A percentile compares a stretch with the other conserved stretches of the same genome.
Evolutionary conservation across 768 basidiomycete species (phyloP).

Genomic region (Lenzites betulinus): DNA sequence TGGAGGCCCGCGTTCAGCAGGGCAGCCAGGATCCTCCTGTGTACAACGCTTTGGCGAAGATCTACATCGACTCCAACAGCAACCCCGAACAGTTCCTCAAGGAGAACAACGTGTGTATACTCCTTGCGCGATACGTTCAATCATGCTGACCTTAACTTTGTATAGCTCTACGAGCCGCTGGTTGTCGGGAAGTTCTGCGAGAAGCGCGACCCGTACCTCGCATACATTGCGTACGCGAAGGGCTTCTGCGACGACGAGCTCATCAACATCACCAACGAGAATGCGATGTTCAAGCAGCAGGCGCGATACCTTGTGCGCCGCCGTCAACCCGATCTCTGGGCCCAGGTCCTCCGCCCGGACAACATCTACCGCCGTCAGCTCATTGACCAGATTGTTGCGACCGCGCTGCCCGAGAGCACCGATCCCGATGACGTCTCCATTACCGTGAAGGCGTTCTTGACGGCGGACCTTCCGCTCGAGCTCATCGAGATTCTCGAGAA

Average conservation of each 20-base stretch:
- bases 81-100: constrained; percentile 98
- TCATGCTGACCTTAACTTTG: constrained; percentile 8
- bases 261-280: constrained; percentile 95
- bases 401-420: constrained; percentile 94
- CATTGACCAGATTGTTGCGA: constrained; percentile 93
- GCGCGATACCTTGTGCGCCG: constrained; percentile 97
- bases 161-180: constrained; percentile 82
- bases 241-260: constrained; percentile 99
- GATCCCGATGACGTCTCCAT: constrained; percentile 98
- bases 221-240: constrained; percentile 99
- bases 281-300: constrained; percentile 99
- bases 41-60: constrained; percentile 98
- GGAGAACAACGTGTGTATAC: constrained; percentile 81
- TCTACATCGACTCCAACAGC: constrained; percentile 97
- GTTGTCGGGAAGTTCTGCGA: constrained; percentile 99
- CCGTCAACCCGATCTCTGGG: constrained; percentile 94
- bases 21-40: constrained; percentile 93
- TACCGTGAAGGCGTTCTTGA: constrained; percentile 98
- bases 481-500: constrained; percentile 97
- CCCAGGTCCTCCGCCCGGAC: constrained; percentile 86
- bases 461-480: constrained; percentile 95
- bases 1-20: constrained; percentile 90
- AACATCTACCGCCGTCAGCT: constrained; percentile 92
- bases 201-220: constrained; percentile 95
- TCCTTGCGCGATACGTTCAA: not conserved